phyloP scores from a whole-genome alignment of 2,329 filamentous ascomycete genomes.

The Aphanocladium album region DNA sequence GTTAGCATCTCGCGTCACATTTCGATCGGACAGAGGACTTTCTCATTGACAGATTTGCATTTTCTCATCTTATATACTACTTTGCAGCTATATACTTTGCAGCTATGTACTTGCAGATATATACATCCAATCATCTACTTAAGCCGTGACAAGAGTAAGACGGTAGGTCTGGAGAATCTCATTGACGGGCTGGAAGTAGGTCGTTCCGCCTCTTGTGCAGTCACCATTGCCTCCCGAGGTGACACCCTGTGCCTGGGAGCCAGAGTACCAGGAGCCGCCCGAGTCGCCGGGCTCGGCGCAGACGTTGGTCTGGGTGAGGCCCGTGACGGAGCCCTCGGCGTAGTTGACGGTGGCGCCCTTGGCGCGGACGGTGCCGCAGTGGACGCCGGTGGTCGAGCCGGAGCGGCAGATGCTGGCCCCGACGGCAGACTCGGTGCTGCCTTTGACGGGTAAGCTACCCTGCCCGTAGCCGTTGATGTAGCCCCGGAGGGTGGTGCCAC shows the following conservation, averaged over 20 bases:
- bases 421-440: constrained; percentile 31
- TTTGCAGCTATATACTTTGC: too few relatives aligned
- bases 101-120: too few relatives aligned
- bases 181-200: too few relatives aligned
- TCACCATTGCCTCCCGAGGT: constrained; percentile 35
- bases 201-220: constrained; percentile 28
- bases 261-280: constrained; percentile 35
- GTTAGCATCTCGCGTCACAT: too few relatives aligned
- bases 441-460: constrained; percentile 28
- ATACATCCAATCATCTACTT: too few relatives aligned
- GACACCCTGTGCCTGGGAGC: constrained; percentile 36
- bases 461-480: constrained; percentile 27
- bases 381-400: constrained; percentile 35
- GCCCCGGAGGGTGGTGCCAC: too few relatives aligned
- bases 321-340: constrained; percentile 32
- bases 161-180: too few relatives aligned
- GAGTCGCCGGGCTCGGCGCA: constrained; percentile 39
- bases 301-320: constrained; percentile 34
- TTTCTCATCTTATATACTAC: too few relatives aligned
- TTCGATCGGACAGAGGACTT: too few relatives aligned
- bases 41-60: too few relatives aligned
- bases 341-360: constrained; percentile 32
- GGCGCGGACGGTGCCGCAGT: constrained; percentile 31
- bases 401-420: constrained; percentile 36
- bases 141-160: too few relatives aligned